A percentile compares a stretch with the other conserved stretches of the same genome.
Evolutionary conservation across 2,329 filamentous ascomycete species (phyloP).

Genomic region (Piedraia hortae): DNA sequence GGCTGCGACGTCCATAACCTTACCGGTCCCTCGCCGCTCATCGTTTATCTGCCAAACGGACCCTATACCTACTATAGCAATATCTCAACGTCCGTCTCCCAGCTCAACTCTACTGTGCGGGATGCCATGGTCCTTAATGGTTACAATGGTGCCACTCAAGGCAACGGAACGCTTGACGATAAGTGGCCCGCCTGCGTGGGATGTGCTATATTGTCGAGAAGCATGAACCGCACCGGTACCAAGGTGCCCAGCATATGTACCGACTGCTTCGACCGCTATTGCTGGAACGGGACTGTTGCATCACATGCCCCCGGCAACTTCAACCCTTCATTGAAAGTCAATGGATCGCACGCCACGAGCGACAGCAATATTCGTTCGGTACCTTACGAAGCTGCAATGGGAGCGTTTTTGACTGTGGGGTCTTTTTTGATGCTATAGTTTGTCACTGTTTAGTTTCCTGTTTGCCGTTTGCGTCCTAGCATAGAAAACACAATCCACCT

Average conservation of each 20-base stretch:
- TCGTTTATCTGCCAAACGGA: slow-evolving; percentile 58
- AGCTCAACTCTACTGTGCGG: slow-evolving; percentile 37
- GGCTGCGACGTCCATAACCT: slow-evolving; percentile 43
- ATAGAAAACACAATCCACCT: too few relatives aligned
- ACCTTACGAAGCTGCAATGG: too few relatives aligned
- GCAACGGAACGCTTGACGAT: slow-evolving; percentile 45
- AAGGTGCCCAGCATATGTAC: slow-evolving; percentile 42
- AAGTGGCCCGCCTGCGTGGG: slow-evolving; percentile 65
- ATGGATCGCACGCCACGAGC: slow-evolving; percentile 3
- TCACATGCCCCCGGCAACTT: slow-evolving; percentile 5
- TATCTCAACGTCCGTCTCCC: slow-evolving; percentile 44
- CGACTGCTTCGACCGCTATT: slow-evolving; percentile 56
- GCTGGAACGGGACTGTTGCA: slow-evolving; percentile 61
- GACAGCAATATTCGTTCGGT: slow-evolving; percentile 1
- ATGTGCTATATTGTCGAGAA: slow-evolving; percentile 60
- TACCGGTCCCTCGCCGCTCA: slow-evolving; percentile 31
- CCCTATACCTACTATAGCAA: slow-evolving; percentile 48
- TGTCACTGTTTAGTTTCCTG: too few relatives aligned
- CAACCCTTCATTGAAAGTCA: slow-evolving; percentile 8
- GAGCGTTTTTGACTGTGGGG: too few relatives aligned
- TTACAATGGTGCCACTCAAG: slow-evolving; percentile 57
- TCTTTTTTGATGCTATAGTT: too few relatives aligned
- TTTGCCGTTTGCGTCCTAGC: too few relatives aligned
- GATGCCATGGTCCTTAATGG: slow-evolving; percentile 68
- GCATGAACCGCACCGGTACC: slow-evolving; percentile 42